Conservation (phyloP, 1,139 yeast species). For the Kodamaea ohmeri region DNA sequence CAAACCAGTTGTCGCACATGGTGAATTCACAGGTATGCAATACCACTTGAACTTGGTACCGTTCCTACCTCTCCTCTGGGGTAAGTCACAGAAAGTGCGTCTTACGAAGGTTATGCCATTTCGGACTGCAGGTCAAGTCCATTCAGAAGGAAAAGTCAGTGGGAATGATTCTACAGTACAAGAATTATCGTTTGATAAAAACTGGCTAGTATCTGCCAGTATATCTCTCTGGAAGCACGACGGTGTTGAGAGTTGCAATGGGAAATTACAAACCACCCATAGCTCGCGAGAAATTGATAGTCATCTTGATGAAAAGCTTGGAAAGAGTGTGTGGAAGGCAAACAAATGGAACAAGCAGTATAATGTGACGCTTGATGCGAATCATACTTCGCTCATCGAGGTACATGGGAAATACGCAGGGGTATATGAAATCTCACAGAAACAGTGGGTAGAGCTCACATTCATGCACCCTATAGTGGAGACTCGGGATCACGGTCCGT, state of each 20-base stretch:
- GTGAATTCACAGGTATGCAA: constrained; percentile 24
- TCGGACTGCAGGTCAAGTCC: background rate
- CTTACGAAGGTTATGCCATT: constrained; percentile 24
- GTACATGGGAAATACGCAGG: constrained; percentile 1
- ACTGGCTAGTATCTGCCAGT: constrained; percentile 8
- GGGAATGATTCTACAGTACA: background rate
- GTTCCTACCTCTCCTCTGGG: constrained; percentile 31
- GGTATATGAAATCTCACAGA: constrained; percentile 4
- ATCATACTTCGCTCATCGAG: constrained; percentile 4
- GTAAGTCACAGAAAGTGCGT: constrained; percentile 15
- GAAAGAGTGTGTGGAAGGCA: constrained; percentile 2
- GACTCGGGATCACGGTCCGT: constrained; percentile 6
- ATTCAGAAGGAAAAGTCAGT: background rate
- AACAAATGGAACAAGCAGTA: constrained; percentile 1
- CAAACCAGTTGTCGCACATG: constrained; percentile 26
- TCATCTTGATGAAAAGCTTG: background rate
- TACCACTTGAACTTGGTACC: constrained; percentile 28
- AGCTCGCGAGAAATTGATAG: constrained; percentile 1
- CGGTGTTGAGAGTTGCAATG: constrained; percentile 5
- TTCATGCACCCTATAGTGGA: constrained; percentile 1
- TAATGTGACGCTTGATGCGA: constrained; percentile 4
- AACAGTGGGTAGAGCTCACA: constrained; percentile 3
- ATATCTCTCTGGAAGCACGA: constrained; percentile 7
- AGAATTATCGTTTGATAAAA: background rate
- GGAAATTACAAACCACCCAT: constrained; percentile 1